Conservation (phyloP, 1,139 yeast genomes). For the Kluyveromyces marxianus region DNA sequence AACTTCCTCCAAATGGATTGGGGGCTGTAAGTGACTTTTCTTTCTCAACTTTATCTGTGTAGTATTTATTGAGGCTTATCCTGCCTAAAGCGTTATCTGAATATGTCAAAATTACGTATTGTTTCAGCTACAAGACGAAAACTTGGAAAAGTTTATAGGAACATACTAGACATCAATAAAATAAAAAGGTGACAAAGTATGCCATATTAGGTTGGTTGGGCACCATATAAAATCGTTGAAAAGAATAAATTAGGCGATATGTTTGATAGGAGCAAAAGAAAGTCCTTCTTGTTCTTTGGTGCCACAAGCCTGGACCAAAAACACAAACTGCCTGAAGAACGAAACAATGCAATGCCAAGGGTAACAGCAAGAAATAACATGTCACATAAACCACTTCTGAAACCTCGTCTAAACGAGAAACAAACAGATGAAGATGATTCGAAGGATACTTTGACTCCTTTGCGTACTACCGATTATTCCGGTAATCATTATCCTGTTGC, state of each 20-base stretch:
- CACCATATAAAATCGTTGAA: too few relatives aligned
- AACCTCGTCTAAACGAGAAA: neutral
- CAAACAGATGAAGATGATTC: neutral
- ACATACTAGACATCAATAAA: too few relatives aligned
- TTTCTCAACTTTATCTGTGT: too few relatives aligned
- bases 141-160: too few relatives aligned
- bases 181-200: too few relatives aligned
- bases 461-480: neutral
- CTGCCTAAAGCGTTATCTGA: too few relatives aligned
- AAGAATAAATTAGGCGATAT: neutral
- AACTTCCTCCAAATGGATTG: too few relatives aligned
- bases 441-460: neutral
- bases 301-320: neutral
- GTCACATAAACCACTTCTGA: neutral
- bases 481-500: neutral
- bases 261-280: slow-evolving; percentile 14
- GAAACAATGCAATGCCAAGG: slow-evolving; percentile 1
- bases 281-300: slow-evolving; percentile 24
- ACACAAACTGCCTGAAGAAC: neutral
- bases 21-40: too few relatives aligned
- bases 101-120: too few relatives aligned
- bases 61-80: too few relatives aligned
- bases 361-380: neutral
- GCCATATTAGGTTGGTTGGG: too few relatives aligned
- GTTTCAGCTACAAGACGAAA: too few relatives aligned